Evolutionary conservation across 2,329 filamentous ascomycete species (phyloP), one percentile per base, ranked within the genome.

Genomic region (Penicillium olsonii): DNA sequence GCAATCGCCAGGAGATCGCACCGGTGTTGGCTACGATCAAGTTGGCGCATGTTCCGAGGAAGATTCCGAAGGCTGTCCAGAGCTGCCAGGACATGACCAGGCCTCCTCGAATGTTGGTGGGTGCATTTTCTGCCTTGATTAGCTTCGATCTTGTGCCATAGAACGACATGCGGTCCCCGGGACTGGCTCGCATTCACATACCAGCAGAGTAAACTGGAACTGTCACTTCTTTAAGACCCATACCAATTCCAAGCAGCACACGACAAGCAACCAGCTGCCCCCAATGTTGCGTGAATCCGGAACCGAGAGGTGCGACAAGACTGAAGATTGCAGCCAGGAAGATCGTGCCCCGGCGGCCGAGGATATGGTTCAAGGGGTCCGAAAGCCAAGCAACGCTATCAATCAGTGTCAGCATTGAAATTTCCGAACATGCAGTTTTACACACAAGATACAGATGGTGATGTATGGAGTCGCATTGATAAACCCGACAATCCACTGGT

Each of bases 401-500:
- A 22, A 29, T 1, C 18, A 11, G 33, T 15, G 14, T 3, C 4
- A 33, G 1, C 4, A 18, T 42, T 5, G 35, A 6, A 41, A 29
- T 4, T 5, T 2, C 26, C 12, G 6, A 6, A 18, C 8, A 22
- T 33, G 12, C 4, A 31, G 7, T 9, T 22, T 10, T 10, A n/a
- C 5, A 56, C 60, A 79, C 77, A 80, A 73, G 53, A 75, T 72
- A 17, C 68, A 68, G 42, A 72, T 73, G 6, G 77, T 75, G 43
- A 82, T 71, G 46, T 83, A 78, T 1, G 76, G 76, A 9, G 69
- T 78, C 5, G 68, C 61, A 50, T 88, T 88, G 56, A 88, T 72
- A 8, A 87, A 70, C 27, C 85, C 85, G 15, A 87, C 74, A 37
- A 86, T 73, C 72, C 79, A 81, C 15, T 72, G 72, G 56, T 82